Evolutionary conservation across 805 yeast species (phyloP), one percentile per base, ranked within the genome.

Genomic region (Candida piceae): DNA sequence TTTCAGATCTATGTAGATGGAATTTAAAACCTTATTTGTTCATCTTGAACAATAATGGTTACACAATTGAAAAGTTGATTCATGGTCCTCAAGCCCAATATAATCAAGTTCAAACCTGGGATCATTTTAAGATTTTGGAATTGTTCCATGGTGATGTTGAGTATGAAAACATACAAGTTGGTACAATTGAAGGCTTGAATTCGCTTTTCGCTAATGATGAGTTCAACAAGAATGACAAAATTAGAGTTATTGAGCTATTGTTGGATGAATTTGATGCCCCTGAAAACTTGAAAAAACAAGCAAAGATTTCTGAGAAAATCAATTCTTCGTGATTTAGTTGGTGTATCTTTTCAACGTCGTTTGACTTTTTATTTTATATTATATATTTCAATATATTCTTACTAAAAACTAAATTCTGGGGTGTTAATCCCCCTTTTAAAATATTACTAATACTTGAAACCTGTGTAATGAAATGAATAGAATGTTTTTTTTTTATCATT

Each of bases 191-290:
- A 50, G 85, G 78, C 50, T 69, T 78, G 52, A 69, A 77, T 48
- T 62, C 63, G 29, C 58, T 78, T 49, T 71, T 74, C 41, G 49
- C 53, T 13, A 69, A 68, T 55, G 49, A 60, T 35, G 67, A 52
- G 12, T 80, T 80, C 62, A 66, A 72, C 52, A 63, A 63, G 46
- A 72, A 75, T 60, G 67, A 72, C 45, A 78, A 71, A 65, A 74
- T 78, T 51, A 73, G 86, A 67, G 50, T 80, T 61, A 65, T 80
- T 42, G 87, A 80, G 64, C 69, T 80, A 34, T 76, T 78, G 80
- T 64, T 80, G 49, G 81, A 76, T 49, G 74, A 69, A 48, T 71
- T 78, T 74, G 86, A 80, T 65, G 86, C 86, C 43, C 84, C 84
- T 49, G 64, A 63, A 39, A 72, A 74, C 57, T 73, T 84, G 64